Evolutionary conservation across 305 asterid species (phyloP).

Genomic region (Euphrasia arctica): DNA sequence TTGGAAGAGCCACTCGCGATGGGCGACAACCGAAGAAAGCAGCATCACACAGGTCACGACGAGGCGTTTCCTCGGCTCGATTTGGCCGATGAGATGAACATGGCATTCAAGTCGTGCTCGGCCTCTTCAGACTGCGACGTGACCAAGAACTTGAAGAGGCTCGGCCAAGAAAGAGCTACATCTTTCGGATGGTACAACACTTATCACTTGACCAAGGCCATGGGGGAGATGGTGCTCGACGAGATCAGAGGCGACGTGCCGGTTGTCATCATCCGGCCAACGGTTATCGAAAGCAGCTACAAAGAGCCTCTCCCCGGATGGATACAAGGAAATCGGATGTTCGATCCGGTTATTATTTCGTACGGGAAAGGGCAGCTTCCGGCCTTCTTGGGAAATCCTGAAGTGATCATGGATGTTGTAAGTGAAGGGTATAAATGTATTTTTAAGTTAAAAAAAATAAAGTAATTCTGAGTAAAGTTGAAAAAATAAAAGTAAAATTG

Average conservation of each 20-base stretch:
- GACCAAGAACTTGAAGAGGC: slow-evolving; percentile 25
- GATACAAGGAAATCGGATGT: slow-evolving; percentile 48
- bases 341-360: slow-evolving; percentile 32
- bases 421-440: slow-evolving; percentile 1
- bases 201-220: slow-evolving; percentile 42
- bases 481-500: too few species aligned
- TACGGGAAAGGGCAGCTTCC: slow-evolving; percentile 44
- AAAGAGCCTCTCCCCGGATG: slow-evolving; percentile 47
- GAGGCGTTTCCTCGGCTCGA: slow-evolving; percentile 27
- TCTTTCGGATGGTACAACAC: slow-evolving; percentile 41
- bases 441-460: too few species aligned
- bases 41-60: background rate
- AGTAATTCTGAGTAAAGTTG: too few species aligned
- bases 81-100: slow-evolving; percentile 32
- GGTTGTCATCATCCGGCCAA: slow-evolving; percentile 39
- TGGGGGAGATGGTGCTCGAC: slow-evolving; percentile 44
- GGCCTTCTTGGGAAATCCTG: slow-evolving; percentile 32
- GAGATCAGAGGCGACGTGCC: slow-evolving; percentile 36
- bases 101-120: slow-evolving; percentile 25
- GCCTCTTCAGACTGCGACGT: slow-evolving; percentile 23
- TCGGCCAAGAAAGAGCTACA: slow-evolving; percentile 39
- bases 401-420: slow-evolving; percentile 33
- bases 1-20: slow-evolving; percentile 28
- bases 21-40: slow-evolving; percentile 36
- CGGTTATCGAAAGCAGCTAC: slow-evolving; percentile 38